A percentile compares a stretch with the other conserved stretches of the same genome.
Conservation (phyloP, 345 rosid species). For the Arabis hirsuta region DNA sequence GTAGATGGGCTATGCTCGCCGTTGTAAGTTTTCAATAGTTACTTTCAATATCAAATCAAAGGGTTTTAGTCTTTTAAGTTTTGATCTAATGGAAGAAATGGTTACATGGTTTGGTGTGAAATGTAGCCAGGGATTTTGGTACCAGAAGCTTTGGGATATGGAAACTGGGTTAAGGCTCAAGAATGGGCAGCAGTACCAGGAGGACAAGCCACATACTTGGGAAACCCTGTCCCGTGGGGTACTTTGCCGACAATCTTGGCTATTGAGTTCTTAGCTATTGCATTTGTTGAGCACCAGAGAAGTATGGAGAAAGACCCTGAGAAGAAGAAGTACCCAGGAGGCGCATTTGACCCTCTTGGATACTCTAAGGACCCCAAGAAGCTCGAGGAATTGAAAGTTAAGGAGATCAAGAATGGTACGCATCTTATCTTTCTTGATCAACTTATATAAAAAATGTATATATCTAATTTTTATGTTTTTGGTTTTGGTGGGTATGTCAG, state of each 20-base stretch:
- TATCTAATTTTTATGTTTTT: slow-evolving; percentile 21
- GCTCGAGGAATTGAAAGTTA: slow-evolving; percentile 88
- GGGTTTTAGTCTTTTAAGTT: background rate
- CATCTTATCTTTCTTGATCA: slow-evolving; percentile 19
- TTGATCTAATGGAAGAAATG: slow-evolving; percentile 7
- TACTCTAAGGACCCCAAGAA: slow-evolving; percentile 94
- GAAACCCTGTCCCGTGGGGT: slow-evolving; percentile 98
- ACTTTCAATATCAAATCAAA: background rate
- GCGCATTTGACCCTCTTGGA: slow-evolving; percentile 95
- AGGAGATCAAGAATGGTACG: slow-evolving; percentile 90
- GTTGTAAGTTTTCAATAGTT: slow-evolving; percentile 65
- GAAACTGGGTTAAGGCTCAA: slow-evolving; percentile 99
- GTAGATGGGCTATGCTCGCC: slow-evolving; percentile 99
- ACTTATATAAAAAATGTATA: background rate
- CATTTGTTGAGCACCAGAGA: slow-evolving; percentile 96
- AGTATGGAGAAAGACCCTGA: slow-evolving; percentile 98
- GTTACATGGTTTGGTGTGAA: slow-evolving; percentile 15
- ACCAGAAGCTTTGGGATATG: slow-evolving; percentile 91
- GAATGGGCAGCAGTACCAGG: slow-evolving; percentile 98
- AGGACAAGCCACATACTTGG: slow-evolving; percentile 96
- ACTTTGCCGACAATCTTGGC: slow-evolving; percentile 82
- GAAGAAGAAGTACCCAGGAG: slow-evolving; percentile 98
- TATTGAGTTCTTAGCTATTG: slow-evolving; percentile 82
- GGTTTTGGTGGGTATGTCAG: slow-evolving; percentile 43
- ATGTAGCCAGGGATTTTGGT: slow-evolving; percentile 85